Evolutionary conservation across 1,139 yeast genomes (phyloP).

Genomic region (Candida sp.): DNA sequence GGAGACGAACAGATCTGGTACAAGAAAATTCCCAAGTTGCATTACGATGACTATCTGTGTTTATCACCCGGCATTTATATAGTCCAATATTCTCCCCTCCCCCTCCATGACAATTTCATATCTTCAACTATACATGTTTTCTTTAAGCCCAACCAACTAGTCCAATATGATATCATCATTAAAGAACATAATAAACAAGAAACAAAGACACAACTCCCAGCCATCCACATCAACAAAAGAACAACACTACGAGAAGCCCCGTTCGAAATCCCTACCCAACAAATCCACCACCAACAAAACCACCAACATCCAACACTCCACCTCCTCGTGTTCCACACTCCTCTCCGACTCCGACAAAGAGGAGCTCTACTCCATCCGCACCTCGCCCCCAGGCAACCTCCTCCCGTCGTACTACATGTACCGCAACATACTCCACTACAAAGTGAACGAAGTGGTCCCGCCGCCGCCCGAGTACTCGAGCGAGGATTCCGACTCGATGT

Average conservation of each 20-base stretch:
- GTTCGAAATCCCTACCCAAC: neutral
- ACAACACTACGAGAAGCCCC: neutral
- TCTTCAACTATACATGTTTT: too few species aligned
- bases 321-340: too few species aligned
- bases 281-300: neutral
- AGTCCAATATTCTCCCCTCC: too few species aligned
- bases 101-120: too few species aligned
- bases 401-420: conserved; percentile 16
- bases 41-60: too few species aligned
- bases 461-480: conserved; percentile 10
- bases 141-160: too few species aligned
- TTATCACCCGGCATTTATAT: too few species aligned
- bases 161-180: neutral
- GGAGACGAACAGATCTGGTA: too few species aligned
- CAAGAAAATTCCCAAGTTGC: too few species aligned
- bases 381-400: neutral
- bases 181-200: neutral
- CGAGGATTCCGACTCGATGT: neutral
- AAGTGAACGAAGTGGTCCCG: conserved; percentile 1
- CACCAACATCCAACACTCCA: too few species aligned
- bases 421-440: conserved; percentile 7
- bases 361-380: neutral
- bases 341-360: neutral
- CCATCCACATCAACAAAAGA: neutral
- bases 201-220: neutral